These are phyloP conservation scores for Leucocoprinus birnbaumii DNA, from an alignment of 768 basidiomycete genomes.

Conservation along the genomic window DNA sequence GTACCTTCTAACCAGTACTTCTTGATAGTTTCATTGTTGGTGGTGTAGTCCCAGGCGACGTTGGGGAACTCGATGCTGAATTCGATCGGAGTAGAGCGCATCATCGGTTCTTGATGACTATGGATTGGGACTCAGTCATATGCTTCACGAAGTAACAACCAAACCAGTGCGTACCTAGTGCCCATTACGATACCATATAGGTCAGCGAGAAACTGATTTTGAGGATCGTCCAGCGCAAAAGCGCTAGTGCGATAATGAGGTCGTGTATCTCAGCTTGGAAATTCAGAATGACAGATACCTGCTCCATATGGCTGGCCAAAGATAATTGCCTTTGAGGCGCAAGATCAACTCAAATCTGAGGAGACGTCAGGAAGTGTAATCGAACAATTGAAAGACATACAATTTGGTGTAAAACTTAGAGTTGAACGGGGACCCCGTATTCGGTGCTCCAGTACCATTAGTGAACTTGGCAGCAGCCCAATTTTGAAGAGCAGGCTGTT, in stretches of 20 bases:
- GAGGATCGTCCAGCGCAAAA: constrained; percentile 56
- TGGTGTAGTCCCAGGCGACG: constrained; percentile 64
- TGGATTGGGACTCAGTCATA: not conserved
- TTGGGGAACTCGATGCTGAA: constrained; percentile 37
- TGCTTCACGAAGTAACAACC: too few species aligned
- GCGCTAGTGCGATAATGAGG: constrained; percentile 26
- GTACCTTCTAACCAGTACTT: constrained; percentile 62
- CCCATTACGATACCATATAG: constrained; percentile 71
- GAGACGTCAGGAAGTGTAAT: not conserved
- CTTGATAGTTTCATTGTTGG: constrained; percentile 52
- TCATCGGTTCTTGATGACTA: constrained; percentile 75
- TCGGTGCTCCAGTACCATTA: constrained; percentile 50
- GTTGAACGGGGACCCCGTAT: constrained; percentile 59
- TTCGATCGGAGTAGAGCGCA: constrained; percentile 66
- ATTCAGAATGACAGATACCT: constrained; percentile 23
- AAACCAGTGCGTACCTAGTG: constrained; percentile 38
- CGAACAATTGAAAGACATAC: constrained; percentile 25
- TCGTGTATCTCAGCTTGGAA: not conserved
- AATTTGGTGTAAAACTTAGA: constrained; percentile 55
- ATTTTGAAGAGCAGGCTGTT: constrained; percentile 66
- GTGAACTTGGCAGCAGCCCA: constrained; percentile 73
- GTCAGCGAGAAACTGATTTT: constrained; percentile 63
- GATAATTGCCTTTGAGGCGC: constrained; percentile 64
- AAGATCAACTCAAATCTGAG: constrained; percentile 63
- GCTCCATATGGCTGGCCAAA: constrained; percentile 61